These are phyloP conservation scores for Annona squamosa DNA, from an alignment of 164 flowering plant genomes.

Conservation along the genomic window DNA sequence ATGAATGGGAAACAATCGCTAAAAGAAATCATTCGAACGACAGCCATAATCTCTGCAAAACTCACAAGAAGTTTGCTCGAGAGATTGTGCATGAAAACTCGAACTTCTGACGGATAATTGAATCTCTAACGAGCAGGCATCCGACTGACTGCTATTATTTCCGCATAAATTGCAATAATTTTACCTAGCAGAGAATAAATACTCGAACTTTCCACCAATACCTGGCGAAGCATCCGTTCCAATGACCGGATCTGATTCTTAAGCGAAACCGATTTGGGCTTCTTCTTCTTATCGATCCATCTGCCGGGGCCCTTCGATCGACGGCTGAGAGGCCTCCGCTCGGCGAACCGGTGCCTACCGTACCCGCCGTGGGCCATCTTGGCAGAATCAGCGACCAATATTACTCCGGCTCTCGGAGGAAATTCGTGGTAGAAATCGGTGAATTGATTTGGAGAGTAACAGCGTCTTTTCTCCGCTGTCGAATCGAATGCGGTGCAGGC, in stretches of 20 bases:
- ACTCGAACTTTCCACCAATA: constrained; percentile 13
- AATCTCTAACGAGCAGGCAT: too few species aligned
- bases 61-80: too few species aligned
- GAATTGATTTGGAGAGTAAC: not conserved
- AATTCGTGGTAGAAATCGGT: not conserved
- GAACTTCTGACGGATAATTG: too few species aligned
- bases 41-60: too few species aligned
- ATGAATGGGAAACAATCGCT: too few species aligned
- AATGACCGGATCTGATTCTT: constrained; percentile 90
- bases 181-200: not conserved
- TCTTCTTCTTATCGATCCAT: constrained; percentile 27
- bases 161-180: not conserved
- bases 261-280: constrained; percentile 57
- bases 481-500: not conserved
- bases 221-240: constrained; percentile 77
- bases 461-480: not conserved
- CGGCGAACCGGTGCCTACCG: constrained; percentile 51
- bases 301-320: constrained; percentile 40
- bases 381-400: not conserved
- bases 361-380: constrained; percentile 81
- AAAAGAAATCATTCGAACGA: too few species aligned
- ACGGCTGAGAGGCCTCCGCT: constrained; percentile 31
- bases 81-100: too few species aligned
- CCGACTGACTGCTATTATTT: too few species aligned
- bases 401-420: not conserved